Conservation (phyloP, 108 stramenopile species). For the Pinguiococcus pyrenoidosus region DNA sequence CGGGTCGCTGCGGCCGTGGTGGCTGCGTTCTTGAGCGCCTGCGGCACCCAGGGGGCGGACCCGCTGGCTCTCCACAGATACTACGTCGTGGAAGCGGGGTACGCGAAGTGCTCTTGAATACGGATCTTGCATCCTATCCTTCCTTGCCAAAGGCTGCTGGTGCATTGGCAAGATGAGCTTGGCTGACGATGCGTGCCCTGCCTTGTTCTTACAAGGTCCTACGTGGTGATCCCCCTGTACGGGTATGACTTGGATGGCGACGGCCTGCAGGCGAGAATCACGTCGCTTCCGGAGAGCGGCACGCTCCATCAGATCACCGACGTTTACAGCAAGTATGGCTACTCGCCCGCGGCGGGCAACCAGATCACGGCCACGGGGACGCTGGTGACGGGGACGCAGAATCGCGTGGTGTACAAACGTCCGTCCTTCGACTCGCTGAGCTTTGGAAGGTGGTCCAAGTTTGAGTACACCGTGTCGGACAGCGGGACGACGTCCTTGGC, state of each 20-base stretch:
- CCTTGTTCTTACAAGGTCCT: no score
- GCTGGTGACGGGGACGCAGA: constrained; percentile 32
- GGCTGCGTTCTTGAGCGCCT: no score
- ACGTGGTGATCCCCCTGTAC: constrained; percentile 7
- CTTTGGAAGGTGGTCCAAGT: constrained; percentile 12
- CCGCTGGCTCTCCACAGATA: no score
- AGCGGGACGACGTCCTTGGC: constrained; percentile 13
- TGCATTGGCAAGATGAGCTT: no score
- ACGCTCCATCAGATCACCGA: constrained; percentile 39
- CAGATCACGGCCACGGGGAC: constrained; percentile 15
- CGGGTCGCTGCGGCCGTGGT: no score
- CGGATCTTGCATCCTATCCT: no score
- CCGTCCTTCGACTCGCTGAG: constrained; percentile 18
- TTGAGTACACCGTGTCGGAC: constrained; percentile 43
- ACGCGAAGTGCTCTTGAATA: no score
- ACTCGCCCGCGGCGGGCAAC: constrained; percentile 42
- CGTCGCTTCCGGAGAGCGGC: constrained; percentile 36
- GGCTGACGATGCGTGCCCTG: no score
- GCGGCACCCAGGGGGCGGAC: no score
- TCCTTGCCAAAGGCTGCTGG: no score
- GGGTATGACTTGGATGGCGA: constrained; percentile 18
- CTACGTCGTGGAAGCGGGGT: no score
- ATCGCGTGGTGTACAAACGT: constrained; percentile 36
- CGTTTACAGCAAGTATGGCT: constrained; percentile 46
- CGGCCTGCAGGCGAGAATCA: constrained; percentile 29